A percentile compares a stretch with the other conserved stretches of the same genome.
phyloP scores from a whole-genome alignment of 192 early-diverging fungal genomes.

The Paraglomus occultum region DNA sequence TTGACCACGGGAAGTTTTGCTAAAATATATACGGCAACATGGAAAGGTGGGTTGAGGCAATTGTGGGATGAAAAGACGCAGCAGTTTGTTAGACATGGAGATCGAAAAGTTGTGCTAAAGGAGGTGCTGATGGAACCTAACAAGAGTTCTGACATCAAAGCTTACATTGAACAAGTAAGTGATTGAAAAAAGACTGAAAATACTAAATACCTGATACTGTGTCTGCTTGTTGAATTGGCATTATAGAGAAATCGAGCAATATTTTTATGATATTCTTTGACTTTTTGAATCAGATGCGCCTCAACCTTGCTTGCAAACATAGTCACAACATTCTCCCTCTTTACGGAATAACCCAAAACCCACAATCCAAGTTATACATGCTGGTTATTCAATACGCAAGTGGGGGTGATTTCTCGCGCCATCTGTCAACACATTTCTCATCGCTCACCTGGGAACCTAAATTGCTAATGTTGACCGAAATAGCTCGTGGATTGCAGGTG shows the following conservation, averaged over 20 bases:
- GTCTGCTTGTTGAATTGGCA: too few relatives aligned
- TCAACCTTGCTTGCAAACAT: too few relatives aligned
- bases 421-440: background rate
- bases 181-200: too few relatives aligned
- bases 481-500: background rate
- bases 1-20: background rate
- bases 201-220: too few relatives aligned
- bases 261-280: too few relatives aligned
- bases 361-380: slow-evolving; percentile 9
- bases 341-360: slow-evolving; percentile 19
- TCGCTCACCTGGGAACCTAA: background rate
- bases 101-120: slow-evolving; percentile 9
- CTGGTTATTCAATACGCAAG: slow-evolving; percentile 24
- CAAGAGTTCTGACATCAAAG: too few relatives aligned
- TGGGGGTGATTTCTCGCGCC: slow-evolving; percentile 1
- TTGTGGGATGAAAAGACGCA: slow-evolving; percentile 6
- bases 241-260: too few relatives aligned
- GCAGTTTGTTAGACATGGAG: slow-evolving; percentile 9
- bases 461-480: slow-evolving; percentile 11
- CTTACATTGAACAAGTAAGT: too few relatives aligned
- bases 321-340: background rate
- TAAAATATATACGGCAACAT: slow-evolving; percentile 11
- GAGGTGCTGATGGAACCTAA: too few relatives aligned
- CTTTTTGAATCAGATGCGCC: too few relatives aligned
- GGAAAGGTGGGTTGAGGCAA: slow-evolving; percentile 12